phyloP scores from a whole-genome alignment of 768 basidiomycete species.

The Lentinula aciculospora region DNA sequence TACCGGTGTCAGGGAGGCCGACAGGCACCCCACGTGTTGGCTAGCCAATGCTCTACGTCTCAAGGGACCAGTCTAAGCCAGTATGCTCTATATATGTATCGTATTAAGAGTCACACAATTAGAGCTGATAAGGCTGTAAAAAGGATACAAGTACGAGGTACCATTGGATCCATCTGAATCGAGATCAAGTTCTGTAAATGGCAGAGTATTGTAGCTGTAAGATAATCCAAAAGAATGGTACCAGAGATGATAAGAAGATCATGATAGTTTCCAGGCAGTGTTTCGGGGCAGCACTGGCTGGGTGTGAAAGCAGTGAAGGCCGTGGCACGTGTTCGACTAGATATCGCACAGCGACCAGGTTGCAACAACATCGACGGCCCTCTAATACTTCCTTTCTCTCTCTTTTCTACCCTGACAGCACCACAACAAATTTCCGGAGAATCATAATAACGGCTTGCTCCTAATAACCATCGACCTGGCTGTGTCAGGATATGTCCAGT shows the following conservation, averaged over 20 bases:
- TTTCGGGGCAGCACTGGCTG: neutral
- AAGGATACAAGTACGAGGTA: neutral
- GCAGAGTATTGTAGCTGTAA: no score
- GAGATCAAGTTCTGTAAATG: no score
- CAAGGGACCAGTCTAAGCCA: neutral
- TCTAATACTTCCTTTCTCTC: neutral
- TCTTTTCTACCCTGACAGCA: neutral
- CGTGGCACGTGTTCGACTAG: neutral
- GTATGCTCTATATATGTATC: no score
- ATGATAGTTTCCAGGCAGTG: no score
- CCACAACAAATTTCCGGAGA: neutral
- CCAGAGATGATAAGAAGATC: neutral
- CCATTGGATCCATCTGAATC: neutral
- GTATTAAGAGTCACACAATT: neutral
- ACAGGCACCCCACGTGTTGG: neutral
- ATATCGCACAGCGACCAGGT: neutral
- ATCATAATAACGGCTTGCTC: neutral
- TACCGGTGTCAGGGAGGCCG: neutral
- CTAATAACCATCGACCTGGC: neutral
- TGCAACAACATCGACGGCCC: neutral
- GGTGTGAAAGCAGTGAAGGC: neutral
- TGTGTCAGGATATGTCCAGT: conserved; percentile 8
- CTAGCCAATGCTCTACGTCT: neutral
- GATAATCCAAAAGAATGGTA: no score
- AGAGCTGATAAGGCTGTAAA: neutral